phyloP scores from a whole-genome alignment of 1,284 basidiomycete genomes.

The Phenoliferia sp. region DNA sequence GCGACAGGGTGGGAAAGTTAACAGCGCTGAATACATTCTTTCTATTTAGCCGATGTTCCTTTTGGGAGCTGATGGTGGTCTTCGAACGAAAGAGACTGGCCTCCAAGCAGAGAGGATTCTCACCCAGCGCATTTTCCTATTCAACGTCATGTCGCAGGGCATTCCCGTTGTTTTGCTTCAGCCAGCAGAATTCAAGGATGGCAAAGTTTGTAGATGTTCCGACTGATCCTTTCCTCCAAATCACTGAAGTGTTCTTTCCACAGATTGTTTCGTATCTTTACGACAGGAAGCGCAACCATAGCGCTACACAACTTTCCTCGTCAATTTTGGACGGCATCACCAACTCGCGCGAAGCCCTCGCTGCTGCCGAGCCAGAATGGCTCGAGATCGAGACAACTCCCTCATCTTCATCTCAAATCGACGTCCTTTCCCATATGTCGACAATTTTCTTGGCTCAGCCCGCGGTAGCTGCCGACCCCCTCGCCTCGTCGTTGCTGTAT shows the following conservation, averaged over 20 bases:
- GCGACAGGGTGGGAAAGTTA: not conserved
- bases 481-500: slow-evolving; percentile 20
- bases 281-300: slow-evolving; percentile 21
- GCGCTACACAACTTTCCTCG: slow-evolving; percentile 8
- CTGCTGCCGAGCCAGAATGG: slow-evolving; percentile 6
- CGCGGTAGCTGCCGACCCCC: slow-evolving; percentile 3
- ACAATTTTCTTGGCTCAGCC: slow-evolving; percentile 12
- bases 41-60: slow-evolving; percentile 59
- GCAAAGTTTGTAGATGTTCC: slow-evolving; percentile 49
- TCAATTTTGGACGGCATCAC: slow-evolving; percentile 14
- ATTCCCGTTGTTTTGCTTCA: slow-evolving; percentile 54
- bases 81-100: slow-evolving; percentile 8
- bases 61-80: slow-evolving; percentile 55
- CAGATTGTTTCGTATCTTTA: slow-evolving; percentile 29
- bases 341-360: slow-evolving; percentile 12
- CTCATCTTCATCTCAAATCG: slow-evolving; percentile 9
- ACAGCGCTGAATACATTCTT: slow-evolving; percentile 8
- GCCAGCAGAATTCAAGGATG: slow-evolving; percentile 56
- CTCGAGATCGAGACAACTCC: slow-evolving; percentile 6
- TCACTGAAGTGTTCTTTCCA: not conserved
- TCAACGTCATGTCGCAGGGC: slow-evolving; percentile 49
- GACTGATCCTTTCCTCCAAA: too few species aligned
- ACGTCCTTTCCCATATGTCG: slow-evolving; percentile 16
- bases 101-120: slow-evolving; percentile 44
- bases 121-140: slow-evolving; percentile 52